Percentiles rank a stretch among this genome's conserved stretches.
Evolutionary conservation across 257 asterid species (phyloP).

Genomic region (Nicotiana tabacum): DNA sequence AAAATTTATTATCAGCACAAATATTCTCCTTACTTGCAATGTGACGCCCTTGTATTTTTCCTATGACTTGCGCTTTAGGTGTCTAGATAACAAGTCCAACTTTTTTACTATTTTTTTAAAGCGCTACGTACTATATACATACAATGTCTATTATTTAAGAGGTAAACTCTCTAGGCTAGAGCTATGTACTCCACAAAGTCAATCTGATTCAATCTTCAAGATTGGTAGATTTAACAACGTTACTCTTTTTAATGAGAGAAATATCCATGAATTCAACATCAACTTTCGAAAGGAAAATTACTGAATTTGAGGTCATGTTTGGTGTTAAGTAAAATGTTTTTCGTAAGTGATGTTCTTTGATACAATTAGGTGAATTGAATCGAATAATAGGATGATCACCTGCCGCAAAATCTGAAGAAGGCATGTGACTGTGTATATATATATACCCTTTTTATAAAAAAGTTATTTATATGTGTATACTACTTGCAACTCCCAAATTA

Average conservation of each 20-base stretch:
- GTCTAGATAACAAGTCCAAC: background rate
- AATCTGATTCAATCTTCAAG: background rate
- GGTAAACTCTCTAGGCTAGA: background rate
- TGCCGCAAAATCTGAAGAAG: background rate
- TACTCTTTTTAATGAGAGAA: background rate
- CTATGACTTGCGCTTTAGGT: background rate
- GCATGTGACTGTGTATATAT: conserved; percentile 4
- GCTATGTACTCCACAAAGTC: background rate
- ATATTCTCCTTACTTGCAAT: conserved; percentile 38
- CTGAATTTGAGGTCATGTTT: background rate
- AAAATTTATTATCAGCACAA: conserved; percentile 17
- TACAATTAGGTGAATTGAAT: background rate
- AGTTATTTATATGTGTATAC: no score
- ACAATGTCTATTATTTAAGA: background rate
- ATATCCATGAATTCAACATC: background rate
- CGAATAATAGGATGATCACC: background rate
- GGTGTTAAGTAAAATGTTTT: background rate
- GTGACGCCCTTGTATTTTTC: conserved; percentile 14
- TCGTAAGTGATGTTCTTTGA: background rate
- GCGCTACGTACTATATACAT: no score
- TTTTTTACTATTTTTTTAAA: background rate
- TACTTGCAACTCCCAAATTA: background rate
- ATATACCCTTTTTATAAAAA: no score
- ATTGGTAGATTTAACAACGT: background rate
- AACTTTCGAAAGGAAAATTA: background rate